phyloP scores from a whole-genome alignment of 768 basidiomycete species.

The Naganishia randhawae region DNA sequence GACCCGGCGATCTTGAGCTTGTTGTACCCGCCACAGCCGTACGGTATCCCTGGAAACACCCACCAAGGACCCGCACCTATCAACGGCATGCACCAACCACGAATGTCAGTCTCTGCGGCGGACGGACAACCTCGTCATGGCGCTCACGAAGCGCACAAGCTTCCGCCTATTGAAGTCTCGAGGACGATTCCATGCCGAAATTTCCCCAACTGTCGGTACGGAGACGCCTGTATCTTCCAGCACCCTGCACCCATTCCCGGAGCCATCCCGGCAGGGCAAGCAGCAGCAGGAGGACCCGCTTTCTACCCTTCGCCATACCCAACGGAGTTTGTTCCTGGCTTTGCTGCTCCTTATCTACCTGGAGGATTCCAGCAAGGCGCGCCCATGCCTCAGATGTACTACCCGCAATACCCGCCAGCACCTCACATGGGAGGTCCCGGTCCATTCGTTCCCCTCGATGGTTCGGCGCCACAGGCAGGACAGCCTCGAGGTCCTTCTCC shows the following conservation, averaged over 20 bases:
- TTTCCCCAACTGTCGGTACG: slow-evolving; percentile 52
- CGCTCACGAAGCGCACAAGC: slow-evolving; percentile 38
- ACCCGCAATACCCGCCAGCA: slow-evolving; percentile 17
- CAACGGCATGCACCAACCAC: slow-evolving; percentile 8
- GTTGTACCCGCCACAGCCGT: slow-evolving; percentile 38
- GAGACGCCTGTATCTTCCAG: slow-evolving; percentile 48
- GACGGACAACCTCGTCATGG: slow-evolving; percentile 17
- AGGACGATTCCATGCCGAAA: slow-evolving; percentile 52
- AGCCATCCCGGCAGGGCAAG: slow-evolving; percentile 26
- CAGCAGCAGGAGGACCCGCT: slow-evolving; percentile 33
- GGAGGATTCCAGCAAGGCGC: slow-evolving; percentile 21
- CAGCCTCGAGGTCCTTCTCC: slow-evolving; percentile 29
- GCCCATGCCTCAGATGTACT: slow-evolving; percentile 25
- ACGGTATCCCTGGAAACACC: not conserved
- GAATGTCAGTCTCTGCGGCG: slow-evolving; percentile 27
- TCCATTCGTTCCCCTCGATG: slow-evolving; percentile 26
- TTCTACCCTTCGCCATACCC: slow-evolving; percentile 34
- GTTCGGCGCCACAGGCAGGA: not conserved
- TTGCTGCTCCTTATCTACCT: not conserved
- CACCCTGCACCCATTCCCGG: slow-evolving; percentile 36
- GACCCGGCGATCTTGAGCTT: slow-evolving; percentile 45
- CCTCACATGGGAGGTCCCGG: slow-evolving; percentile 24
- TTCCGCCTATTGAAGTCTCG: slow-evolving; percentile 49
- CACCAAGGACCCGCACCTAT: not conserved
- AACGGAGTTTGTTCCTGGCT: slow-evolving; percentile 23